Evolutionary conservation across 1,284 basidiomycete genomes (phyloP), one percentile per base, ranked within the genome.

Genomic region (Trichosporon inkin): DNA sequence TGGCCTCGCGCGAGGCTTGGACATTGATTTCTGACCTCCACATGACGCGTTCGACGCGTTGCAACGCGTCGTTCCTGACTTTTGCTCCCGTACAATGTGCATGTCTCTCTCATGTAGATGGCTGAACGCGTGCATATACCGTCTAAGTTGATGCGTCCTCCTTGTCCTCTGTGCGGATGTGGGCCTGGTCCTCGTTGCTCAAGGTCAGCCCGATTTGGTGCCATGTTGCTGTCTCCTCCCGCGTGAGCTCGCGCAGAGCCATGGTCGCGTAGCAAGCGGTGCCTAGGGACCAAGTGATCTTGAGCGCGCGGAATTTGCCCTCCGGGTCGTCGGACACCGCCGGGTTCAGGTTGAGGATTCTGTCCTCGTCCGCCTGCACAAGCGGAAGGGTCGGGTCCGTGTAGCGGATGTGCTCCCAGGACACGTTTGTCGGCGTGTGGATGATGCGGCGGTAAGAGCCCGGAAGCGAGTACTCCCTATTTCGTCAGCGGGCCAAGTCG

Each of bases 201-300:
- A 83, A 82, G 16, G 92, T 95, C 67, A 95, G 82, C 61, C 81
- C 82, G 17, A 85, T 88, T 77, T 95, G 92, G 74, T 86, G 87
- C 75, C 91, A 90, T 8, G 89, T 87, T 68, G 89, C 90, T 11
- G 92, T 96, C 70, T 94, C 91, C 39, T 88, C 89, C 79, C 93
- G 92, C 13, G 92, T 95, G 47, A 95, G 86, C 77, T 95, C 92
- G 49, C 93, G 85, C 64, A 97, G 76, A 4, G 92, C 92, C 93
- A 97, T 97, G 3, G 93, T 97, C 2, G 93, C 93, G 76, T 95
- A 97, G 2, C 90, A 88, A 2, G 90, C 88, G 3, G 90, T 90
- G 20, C 89, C 90, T 19, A 97, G 82, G 13, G 84, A 85, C 60
- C 95, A 79, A 53, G 85, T 80, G 58, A 96, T 85, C 71, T 92